These are phyloP conservation scores for Curvularia spicifera DNA, from an alignment of 2,329 filamentous ascomycete genomes.

Conservation along the genomic window DNA sequence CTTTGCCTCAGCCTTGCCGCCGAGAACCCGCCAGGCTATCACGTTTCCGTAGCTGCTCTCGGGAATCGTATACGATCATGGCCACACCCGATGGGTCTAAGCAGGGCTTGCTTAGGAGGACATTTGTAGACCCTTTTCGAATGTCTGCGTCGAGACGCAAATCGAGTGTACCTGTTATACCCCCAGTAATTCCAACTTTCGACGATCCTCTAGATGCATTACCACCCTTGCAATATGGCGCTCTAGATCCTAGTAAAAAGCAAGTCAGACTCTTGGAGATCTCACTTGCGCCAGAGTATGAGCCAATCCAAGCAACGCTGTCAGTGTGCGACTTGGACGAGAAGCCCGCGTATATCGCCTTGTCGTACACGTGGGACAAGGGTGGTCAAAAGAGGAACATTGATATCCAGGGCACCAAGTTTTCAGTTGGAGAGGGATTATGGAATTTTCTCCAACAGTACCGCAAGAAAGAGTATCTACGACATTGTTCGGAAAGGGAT, in stretches of 20 bases:
- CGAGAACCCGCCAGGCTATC: not conserved
- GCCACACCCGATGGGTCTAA: not conserved
- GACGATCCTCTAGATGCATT: not conserved
- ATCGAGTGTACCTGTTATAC: slow-evolving; percentile 1
- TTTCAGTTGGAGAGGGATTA: slow-evolving; percentile 19
- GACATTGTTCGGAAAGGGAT: slow-evolving; percentile 11
- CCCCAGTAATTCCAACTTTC: not conserved
- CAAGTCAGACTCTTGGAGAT: slow-evolving; percentile 17
- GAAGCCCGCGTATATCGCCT: slow-evolving; percentile 17
- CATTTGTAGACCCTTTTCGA: slow-evolving; percentile 13
- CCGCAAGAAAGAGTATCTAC: slow-evolving; percentile 12
- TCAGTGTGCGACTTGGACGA: slow-evolving; percentile 17
- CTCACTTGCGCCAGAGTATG: slow-evolving; percentile 9
- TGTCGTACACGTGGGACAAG: slow-evolving; percentile 29
- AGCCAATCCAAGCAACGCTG: slow-evolving; percentile 9
- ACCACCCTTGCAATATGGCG: slow-evolving; percentile 10
- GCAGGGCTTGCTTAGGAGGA: slow-evolving; percentile 10
- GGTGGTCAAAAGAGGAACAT: slow-evolving; percentile 9
- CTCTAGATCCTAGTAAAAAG: slow-evolving; percentile 14
- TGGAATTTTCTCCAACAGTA: slow-evolving; percentile 26
- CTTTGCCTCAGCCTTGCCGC: not conserved
- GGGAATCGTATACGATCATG: slow-evolving; percentile 1
- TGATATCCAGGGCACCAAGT: slow-evolving; percentile 11
- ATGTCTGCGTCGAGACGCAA: slow-evolving; percentile 5
- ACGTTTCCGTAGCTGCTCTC: not conserved